Percentiles rank a stretch among this genome's conserved stretches.
Evolutionary conservation across 805 yeast genomes (phyloP).

Genomic region (Kodamaea kakaduensis): DNA sequence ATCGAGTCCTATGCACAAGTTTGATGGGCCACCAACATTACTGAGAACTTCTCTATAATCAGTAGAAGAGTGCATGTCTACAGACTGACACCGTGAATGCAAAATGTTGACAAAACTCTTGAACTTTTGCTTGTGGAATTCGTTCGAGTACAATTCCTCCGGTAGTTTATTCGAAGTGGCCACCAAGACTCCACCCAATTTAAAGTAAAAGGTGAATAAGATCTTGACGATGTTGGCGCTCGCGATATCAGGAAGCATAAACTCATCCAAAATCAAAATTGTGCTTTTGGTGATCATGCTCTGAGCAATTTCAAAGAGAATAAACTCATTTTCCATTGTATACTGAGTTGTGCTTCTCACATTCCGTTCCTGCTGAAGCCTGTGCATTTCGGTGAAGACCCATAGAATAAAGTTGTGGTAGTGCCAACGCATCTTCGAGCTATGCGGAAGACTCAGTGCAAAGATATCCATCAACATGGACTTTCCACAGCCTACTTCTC

Average conservation of each 20-base stretch:
- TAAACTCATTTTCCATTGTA: constrained; percentile 56
- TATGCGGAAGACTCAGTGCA: constrained; percentile 60
- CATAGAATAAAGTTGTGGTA: constrained; percentile 66
- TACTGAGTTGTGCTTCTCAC: constrained; percentile 5
- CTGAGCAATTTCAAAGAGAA: constrained; percentile 63
- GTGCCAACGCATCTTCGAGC: constrained; percentile 66
- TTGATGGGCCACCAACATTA: neutral
- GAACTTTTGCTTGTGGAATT: constrained; percentile 57
- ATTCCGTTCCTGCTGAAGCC: constrained; percentile 43
- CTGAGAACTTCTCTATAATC: constrained; percentile 41
- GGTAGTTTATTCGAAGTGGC: constrained; percentile 74
- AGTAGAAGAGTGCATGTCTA: constrained; percentile 55
- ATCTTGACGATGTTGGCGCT: constrained; percentile 66
- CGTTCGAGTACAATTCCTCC: constrained; percentile 64
- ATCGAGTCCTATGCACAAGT: constrained; percentile 12
- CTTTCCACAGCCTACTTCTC: constrained; percentile 73
- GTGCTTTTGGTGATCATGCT: constrained; percentile 57
- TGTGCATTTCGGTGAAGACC: constrained; percentile 61
- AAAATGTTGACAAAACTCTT: constrained; percentile 53
- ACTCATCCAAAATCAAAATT: constrained; percentile 63
- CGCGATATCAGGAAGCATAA: constrained; percentile 73
- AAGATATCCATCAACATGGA: constrained; percentile 71
- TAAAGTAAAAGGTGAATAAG: constrained; percentile 64
- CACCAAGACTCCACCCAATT: constrained; percentile 68
- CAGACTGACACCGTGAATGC: constrained; percentile 53